phyloP scores from a whole-genome alignment of 441 rosid species.

The Geranium incanum region DNA sequence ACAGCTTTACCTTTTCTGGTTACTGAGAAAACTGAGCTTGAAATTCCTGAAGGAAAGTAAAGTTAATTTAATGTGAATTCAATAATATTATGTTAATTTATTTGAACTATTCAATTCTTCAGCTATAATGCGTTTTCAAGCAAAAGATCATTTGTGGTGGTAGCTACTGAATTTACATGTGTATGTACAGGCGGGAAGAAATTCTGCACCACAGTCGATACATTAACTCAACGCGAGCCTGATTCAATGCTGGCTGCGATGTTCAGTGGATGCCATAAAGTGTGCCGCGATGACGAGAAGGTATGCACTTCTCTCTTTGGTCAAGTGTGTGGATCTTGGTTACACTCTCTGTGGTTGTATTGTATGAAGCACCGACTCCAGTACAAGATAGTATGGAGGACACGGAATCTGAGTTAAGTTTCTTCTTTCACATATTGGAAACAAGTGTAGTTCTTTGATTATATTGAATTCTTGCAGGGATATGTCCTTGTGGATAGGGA shows the following conservation, averaged over 20 bases:
- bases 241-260: slow-evolving; percentile 93
- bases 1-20: background rate
- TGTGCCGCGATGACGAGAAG: slow-evolving; percentile 48
- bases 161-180: background rate
- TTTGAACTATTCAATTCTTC: background rate
- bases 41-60: background rate
- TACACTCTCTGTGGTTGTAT: background rate
- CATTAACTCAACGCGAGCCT: slow-evolving; percentile 79
- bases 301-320: slow-evolving; percentile 21
- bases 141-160: background rate
- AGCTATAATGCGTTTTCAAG: background rate
- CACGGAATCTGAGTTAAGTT: background rate
- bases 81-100: background rate
- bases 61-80: background rate
- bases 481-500: slow-evolving; percentile 79
- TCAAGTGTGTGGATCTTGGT: no score
- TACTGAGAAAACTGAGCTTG: background rate
- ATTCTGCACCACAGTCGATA: slow-evolving; percentile 68
- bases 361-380: background rate
- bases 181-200: slow-evolving; percentile 61
- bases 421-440: background rate
- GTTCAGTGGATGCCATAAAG: slow-evolving; percentile 79
- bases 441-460: slow-evolving; percentile 16
- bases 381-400: background rate
- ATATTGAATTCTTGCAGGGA: slow-evolving; percentile 47